Evolutionary conservation across 768 basidiomycete species (phyloP), one percentile per base, ranked within the genome.

Genomic region (Boletus reticuloceps): DNA sequence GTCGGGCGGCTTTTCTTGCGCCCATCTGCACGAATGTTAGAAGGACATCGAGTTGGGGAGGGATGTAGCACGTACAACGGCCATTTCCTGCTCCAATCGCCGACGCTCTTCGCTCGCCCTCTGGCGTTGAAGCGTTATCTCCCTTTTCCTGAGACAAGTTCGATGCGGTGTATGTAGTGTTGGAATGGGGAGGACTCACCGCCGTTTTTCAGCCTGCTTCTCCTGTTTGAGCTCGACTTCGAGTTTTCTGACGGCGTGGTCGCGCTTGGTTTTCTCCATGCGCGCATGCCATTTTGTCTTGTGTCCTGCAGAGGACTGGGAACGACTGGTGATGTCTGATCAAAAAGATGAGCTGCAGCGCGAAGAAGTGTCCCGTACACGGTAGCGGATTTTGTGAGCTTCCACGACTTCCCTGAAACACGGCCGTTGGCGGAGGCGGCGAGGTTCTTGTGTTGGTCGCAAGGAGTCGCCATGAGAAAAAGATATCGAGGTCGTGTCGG

Each of bases 171-270:
- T 31, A 22, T 36, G n/a, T 45, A 36, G 22, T 16, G 34, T 25
- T 17, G 29, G 43, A 8, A 32, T 16, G 37, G 47, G 43, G 39
- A 45, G 7, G 10, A 65, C 72, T 52, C 56, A 85, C 89, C 86
- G 77, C 58, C 78, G 74, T 45, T 78, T 73, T 63, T 91, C 90
- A 5, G 84, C 80, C 61, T 79, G 74, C 63, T 90, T 91, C 69
- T 92, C 91, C 44, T 88, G 84, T 66, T 82, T 87, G 59, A 93
- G 78, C 59, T 91, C 90, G 11, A 69, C 64, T 69, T 91, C 77
- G 31, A 93, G 75, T 66, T 86, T 85, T 70, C 89, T 92, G 57
- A 88, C 79, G 19, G 91, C 87, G 38, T 76, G 75, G 19, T 81
- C 81, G 63, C 81, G 82, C 66, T 81, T 82, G 25, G 83, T 82